Conservation (phyloP, 352 stramenopile species). For the Globisporangium nagaii region DNA sequence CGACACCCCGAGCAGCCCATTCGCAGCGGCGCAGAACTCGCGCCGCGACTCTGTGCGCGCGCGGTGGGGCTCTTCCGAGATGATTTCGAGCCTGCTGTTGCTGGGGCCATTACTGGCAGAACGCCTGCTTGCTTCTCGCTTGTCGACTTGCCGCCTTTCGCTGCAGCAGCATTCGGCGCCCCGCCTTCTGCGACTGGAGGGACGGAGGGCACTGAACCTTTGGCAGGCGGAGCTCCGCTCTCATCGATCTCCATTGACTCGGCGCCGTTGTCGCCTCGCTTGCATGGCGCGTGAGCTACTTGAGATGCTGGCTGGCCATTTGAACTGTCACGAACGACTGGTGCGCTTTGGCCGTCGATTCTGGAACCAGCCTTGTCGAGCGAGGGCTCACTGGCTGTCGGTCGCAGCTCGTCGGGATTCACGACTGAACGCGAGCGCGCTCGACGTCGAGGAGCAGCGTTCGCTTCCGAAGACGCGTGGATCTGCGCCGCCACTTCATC, state of each 20-base stretch:
- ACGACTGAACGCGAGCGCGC: constrained; percentile 8
- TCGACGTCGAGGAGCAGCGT: not conserved
- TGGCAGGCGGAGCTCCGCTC: not conserved
- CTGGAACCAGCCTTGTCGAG: not conserved
- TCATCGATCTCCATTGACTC: constrained; percentile 3
- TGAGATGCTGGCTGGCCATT: not conserved
- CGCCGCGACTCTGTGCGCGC: constrained; percentile 9
- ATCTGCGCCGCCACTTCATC: not conserved
- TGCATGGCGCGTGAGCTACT: not conserved
- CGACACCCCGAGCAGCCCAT: constrained; percentile 63
- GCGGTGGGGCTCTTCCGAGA: constrained; percentile 4
- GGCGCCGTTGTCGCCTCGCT: not conserved
- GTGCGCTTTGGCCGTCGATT: not conserved
- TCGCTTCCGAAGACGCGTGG: not conserved
- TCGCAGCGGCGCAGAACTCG: constrained; percentile 28
- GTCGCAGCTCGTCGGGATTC: not conserved
- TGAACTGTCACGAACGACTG: not conserved
- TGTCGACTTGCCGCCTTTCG: too few relatives aligned
- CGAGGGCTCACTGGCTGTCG: not conserved
- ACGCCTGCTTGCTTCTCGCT: not conserved
- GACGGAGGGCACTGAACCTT: not conserved
- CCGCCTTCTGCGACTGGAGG: not conserved
- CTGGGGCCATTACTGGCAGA: not conserved
- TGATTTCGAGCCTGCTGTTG: not conserved
- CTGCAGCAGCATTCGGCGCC: not conserved